Base-by-base conservation (phyloP, 2,329 filamentous ascomycete genomes). In the Fusarium fujikuroi region DNA sequence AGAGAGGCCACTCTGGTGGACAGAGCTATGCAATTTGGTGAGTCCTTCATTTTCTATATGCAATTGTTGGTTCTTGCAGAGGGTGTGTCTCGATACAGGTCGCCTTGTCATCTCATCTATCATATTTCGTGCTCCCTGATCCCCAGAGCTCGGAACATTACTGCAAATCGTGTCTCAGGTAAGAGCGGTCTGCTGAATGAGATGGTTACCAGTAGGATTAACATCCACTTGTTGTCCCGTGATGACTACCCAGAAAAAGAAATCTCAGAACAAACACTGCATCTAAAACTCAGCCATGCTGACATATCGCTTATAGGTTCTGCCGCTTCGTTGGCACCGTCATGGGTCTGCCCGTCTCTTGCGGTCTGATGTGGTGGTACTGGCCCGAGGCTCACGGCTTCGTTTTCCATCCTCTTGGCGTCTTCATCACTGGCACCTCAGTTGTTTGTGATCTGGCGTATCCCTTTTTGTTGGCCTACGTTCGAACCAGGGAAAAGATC, bases 351-450 rank as follows among this genome's bases (percentile, higher is more conserved):
- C 79, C 83, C 9, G 63, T 82, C 16, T 79, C 79, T 47, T 84
- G 83, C 59, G 76, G 77, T 14, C 70, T 86, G 47, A 76, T 85
- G n/a, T 87, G 85, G 85, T 86, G 83, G 79, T 83, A 82, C 71
- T 87, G 86, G 86, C 85, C 85, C 7, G 86, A 87, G 63, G 84
- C 85, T 2, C 84, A 88, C 73, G 82, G 81, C 16, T 88, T 86
- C 73, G 83, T 85, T 36, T 78, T 82, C 54, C 83, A 82, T 37
- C 85, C 84, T 1, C 76, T 86, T 9, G 83, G 81, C 2, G 49
- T 86, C 8, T 83, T 87, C 63, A 74, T 88, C 19, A 81, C 81
- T 68, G 82, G 79, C 2, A 81, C 82, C 1, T 81, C 81, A 19
- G 60, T 85, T 4, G 49, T 83, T 21, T 85, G 83, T 53, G 86